Evolutionary conservation across 495 filamentous ascomycete species (phyloP), one percentile per base, ranked within the genome.

Genomic region (Aspergillus heteromorphus): DNA sequence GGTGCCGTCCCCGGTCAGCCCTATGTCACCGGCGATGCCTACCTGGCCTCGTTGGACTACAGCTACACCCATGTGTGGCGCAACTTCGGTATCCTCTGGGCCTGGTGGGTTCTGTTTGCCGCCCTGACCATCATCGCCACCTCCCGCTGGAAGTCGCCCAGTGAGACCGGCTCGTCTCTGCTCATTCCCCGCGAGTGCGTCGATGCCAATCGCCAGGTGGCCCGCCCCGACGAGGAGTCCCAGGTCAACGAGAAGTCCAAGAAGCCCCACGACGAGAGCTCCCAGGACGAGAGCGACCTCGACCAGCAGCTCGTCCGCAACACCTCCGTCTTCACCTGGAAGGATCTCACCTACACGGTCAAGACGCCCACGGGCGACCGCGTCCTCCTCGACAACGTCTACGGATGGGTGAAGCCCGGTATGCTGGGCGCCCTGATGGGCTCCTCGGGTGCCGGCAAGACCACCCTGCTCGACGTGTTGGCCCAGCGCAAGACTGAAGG

Each of bases 331-430:
- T 84, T 85, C 60, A 84, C 80, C 13, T 87, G 82, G 82, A 80
- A 79, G 58, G 70, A 84, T 55, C 66, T 86, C 21, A 69, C 63
- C 11, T 87, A 87, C 58, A 74, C 69, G 1, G 75, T 81, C 25
- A 73, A 73, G 40, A 70, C 70, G 0, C 75, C 56, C 54, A 64
- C 62, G 43, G 76, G 64, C 23, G 79, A 64, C 57, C 67, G 70
- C 16, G 41, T 68, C 8, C 71, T 91, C 5, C 74, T 96, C 16
- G 83, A 96, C 55, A 77, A 92, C 56, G 84, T 95, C 2, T 85
- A 88, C 59, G 91, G 91, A 25, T 96, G 87, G 87, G 88, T 96
- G 45, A 93, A 95, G 67, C 91, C 91, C 18, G 91, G 91, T 49
- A 78, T 83, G 61, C 72, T 92, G 60, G 81, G 83, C n/a, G 88